Base-by-base conservation (phyloP, 2,329 filamentous ascomycete species). In the Colletotrichum liaoningense region DNA sequence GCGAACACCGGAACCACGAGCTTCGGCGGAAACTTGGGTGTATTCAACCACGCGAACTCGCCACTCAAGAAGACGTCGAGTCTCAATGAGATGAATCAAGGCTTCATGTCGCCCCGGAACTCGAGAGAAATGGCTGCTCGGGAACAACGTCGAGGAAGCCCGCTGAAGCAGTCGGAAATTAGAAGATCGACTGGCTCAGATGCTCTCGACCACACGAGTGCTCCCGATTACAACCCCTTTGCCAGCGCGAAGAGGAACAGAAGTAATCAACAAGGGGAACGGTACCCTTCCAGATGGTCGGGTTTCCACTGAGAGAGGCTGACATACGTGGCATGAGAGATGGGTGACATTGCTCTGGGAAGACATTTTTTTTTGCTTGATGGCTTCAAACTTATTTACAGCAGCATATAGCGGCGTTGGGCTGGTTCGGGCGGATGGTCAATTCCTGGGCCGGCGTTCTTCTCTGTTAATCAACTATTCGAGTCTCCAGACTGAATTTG, bases 1-100 rank as follows among this genome's bases (percentile, higher is more conserved):
- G 76, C 78, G 5, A 77, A 75, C 62, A 70, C 79, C 1, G 80
- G 74, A 8, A 38, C 67, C 5, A 67, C 77, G 5, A 80, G 78
- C 72, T 85, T 84, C 79, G 95, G 95, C 19, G 95, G 95, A 2
- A 96, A 89, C 79, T 85, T 98, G 63, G 95, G 95, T 16, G 88
- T 97, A 1, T 95, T 92, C 81, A 93, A 89, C 6, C 94, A 97
- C 80, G 91, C 92, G 6, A 93, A 92, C 54, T 97, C 94, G 12
- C 96, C 96, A 0, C 82, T 98, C 14, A 93, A 95, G 78, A 98
- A 97, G 81, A 88, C 93, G 2, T 86, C 86, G 16, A 91, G 91
- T 86, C 77, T 94, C 85, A 82, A 90, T 82, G 82, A 93, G 69
- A 85, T 91, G 56, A 85, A 86, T 77, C 79, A 77, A 16, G 82